phyloP scores from a whole-genome alignment of 2,329 filamentous ascomycete genomes.

The Onygena corvina region DNA sequence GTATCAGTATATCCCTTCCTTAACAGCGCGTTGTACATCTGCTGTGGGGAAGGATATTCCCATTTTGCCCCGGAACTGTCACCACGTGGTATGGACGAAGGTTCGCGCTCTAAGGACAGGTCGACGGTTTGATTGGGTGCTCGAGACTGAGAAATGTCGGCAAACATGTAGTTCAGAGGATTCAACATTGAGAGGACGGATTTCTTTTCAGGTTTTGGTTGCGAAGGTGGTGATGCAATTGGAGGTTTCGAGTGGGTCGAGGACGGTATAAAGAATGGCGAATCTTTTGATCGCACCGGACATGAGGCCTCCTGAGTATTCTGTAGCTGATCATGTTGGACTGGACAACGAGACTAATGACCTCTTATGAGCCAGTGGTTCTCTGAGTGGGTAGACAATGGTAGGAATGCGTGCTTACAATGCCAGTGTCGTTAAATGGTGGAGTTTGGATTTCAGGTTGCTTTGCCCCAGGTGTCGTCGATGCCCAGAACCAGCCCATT shows the following conservation, averaged over 20 bases:
- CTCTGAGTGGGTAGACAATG: slow-evolving; percentile 9
- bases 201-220: slow-evolving; percentile 24
- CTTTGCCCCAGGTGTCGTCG: slow-evolving; percentile 40
- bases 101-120: slow-evolving; percentile 69
- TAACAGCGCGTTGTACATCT: slow-evolving; percentile 98
- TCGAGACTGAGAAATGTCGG: slow-evolving; percentile 66
- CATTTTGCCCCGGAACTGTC: slow-evolving; percentile 62
- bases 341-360: slow-evolving; percentile 53
- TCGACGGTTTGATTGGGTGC: slow-evolving; percentile 59
- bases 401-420: slow-evolving; percentile 7
- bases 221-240: slow-evolving; percentile 21
- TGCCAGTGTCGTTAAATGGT: neutral
- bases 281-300: slow-evolving; percentile 40
- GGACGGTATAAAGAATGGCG: slow-evolving; percentile 34
- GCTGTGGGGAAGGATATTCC: slow-evolving; percentile 97
- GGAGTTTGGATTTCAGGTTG: slow-evolving; percentile 25
- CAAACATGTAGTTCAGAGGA: slow-evolving; percentile 92
- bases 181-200: slow-evolving; percentile 56
- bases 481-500: slow-evolving; percentile 65
- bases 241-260: slow-evolving; percentile 23
- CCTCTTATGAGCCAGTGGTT: slow-evolving; percentile 2
- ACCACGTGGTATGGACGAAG: slow-evolving; percentile 82
- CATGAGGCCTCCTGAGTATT: slow-evolving; percentile 26
- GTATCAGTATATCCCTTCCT: slow-evolving; percentile 95
- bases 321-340: slow-evolving; percentile 42